Evolutionary conservation across 257 asterid genomes (phyloP), one percentile per base, ranked within the genome.

Genomic region (Fraxinus americana): DNA sequence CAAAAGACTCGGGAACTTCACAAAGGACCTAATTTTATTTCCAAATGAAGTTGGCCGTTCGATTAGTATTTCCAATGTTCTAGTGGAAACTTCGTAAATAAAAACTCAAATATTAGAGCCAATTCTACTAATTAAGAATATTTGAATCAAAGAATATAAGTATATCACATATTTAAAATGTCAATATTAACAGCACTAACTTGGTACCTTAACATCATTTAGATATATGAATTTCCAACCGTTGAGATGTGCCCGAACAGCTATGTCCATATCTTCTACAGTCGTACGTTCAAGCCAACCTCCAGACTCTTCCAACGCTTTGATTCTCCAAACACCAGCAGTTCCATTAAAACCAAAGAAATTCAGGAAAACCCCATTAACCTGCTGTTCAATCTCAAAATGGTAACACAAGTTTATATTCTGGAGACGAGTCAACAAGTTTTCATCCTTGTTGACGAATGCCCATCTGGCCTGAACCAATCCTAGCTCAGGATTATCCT

Each of bases 1-100:
- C 96, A 68, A 88, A 91, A 13, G 94, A 89, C 80, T 91, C 94
- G 0, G 96, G 96, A 77, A 91, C 91, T 81, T 89, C 94, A 43
- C 96, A 91, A 7, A 45, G 54, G n/a, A 45, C 54, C 54, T 12
- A 45, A 12, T 45, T 45, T 45, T 45, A 45, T 45, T 45, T 45
- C 54, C 19, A 45, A 13, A 45, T 14, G 54, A 45, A 4, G 54
- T 45, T 12, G 19, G 17, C 17, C 17, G 0, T 43, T 43, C 11
- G 50, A 43, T 43, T 43, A 43, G 14, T 12, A 13, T 45, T 45
- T 45, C 1, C 19, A 45, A 45, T 45, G 54, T 13, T 45, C 19
- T 45, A 45, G 3, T 1, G 6, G 19, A 45, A 9, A 45, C 52
- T 45, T 45, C 0, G 17, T 45, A 45, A 11, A 45, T 45, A 45